Evolutionary conservation across 768 basidiomycete species (phyloP), one percentile per base, ranked within the genome.

Genomic region (Mrakia gelida): DNA sequence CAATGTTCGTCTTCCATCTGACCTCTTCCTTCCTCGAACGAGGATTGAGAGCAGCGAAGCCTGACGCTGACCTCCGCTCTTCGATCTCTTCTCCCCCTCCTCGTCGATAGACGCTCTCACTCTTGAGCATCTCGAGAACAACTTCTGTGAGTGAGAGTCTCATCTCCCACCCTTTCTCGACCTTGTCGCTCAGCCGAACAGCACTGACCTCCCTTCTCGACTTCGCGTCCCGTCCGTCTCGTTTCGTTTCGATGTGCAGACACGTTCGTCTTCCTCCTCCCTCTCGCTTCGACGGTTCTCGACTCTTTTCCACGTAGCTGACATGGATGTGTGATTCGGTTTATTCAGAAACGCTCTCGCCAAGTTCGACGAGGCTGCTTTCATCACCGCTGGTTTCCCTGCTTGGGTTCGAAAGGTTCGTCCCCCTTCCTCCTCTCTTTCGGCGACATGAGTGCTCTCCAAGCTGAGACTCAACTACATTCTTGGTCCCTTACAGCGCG

Each of bases 311-410:
- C n/a, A 10, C 21, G n/a, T 21, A 54, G 71, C 34, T 45, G 52
- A 45, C 52, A 54, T 59, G 32, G 18, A 30, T 16, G 18, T 30
- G 11, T 15, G 10, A 21, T n/a, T 26, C 30, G 61, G n/a, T 16
- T 23, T 41, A 16, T 76, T 59, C 65, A 67, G 45, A 8, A 32
- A 82, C 23, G 85, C 82, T 77, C 85, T 91, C n/a, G 81, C 79
- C 32, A 85, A 87, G 73, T 91, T 89, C 83, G 80, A 80, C 52
- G 81, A 84, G 10, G 87, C 86, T 30, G 90, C 88, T 2, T 88
- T 87, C 81, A 75, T 78, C 32, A 75, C 82, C 41, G 86, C 85
- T 34, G 86, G 86, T 45, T 85, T 81, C 85, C 85, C 68, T 63
- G 84, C 73, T 76, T 88, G 86, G 85, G 88, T 88, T 62, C 86